A percentile compares a stretch with the other conserved stretches of the same genome.
These are phyloP conservation scores for Vigna trinervia DNA, from an alignment of 306 rosid species.

Conservation along the genomic window DNA sequence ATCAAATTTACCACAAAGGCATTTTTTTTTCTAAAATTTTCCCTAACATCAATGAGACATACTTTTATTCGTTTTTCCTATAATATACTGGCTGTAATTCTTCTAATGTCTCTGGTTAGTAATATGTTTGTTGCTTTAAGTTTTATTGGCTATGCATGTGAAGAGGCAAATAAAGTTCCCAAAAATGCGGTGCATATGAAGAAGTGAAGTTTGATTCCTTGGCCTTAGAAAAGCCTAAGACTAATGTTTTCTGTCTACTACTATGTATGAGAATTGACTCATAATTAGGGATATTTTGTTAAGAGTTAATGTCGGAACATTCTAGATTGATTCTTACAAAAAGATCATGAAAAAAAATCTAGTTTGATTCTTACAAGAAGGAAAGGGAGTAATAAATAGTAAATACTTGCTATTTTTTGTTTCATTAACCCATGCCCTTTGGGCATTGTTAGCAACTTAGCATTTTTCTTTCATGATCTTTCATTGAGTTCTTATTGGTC, in stretches of 20 bases:
- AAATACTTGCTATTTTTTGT: slow-evolving; percentile 2
- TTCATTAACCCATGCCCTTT: neutral
- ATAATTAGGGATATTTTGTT: neutral
- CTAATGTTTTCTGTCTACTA: neutral
- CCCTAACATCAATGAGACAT: no score
- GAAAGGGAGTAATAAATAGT: neutral
- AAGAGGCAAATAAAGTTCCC: no score
- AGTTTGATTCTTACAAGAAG: neutral
- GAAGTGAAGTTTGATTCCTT: neutral
- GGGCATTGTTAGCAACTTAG: neutral
- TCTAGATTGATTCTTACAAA: neutral
- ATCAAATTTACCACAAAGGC: no score
- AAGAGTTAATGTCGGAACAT: neutral
- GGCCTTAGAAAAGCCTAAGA: neutral
- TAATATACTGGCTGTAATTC: no score
- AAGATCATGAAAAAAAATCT: neutral
- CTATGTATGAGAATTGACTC: neutral
- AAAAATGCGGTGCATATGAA: neutral
- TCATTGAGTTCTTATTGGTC: slow-evolving; percentile 32
- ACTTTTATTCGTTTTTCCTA: no score
- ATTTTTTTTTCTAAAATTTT: no score
- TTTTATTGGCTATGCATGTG: no score
- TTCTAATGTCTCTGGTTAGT: no score
- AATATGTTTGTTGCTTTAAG: no score
- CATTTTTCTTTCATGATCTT: slow-evolving; percentile 4